Percentiles rank a stretch among this genome's conserved stretches.
Conservation (phyloP, 306 rosid species). For the Malus fusca region DNA sequence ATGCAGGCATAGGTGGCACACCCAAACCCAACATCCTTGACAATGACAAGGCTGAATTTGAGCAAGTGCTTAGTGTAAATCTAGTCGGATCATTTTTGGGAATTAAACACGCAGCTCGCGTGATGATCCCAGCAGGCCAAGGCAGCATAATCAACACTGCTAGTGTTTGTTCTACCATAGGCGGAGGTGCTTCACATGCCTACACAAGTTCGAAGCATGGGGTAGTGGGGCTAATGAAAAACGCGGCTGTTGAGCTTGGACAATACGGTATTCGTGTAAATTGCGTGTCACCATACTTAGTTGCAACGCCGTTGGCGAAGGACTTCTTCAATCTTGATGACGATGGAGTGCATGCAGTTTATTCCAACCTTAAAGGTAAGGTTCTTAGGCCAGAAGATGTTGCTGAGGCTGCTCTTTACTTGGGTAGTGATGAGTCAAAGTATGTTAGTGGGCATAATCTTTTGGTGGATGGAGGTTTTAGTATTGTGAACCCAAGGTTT, state of each 20-base stretch:
- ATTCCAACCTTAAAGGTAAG: conserved; percentile 25
- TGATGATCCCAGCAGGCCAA: conserved; percentile 22
- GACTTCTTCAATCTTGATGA: conserved; percentile 18
- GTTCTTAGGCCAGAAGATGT: conserved; percentile 21
- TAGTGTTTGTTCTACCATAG: conserved; percentile 14
- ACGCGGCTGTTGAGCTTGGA: conserved; percentile 44
- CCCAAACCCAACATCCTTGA: conserved; percentile 22
- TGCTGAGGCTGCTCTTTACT: conserved; percentile 45
- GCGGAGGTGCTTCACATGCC: conserved; percentile 30
- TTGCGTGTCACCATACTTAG: conserved; percentile 29
- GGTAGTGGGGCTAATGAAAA: conserved; percentile 29
- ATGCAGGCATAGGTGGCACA: conserved; percentile 17
- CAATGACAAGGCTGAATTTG: conserved; percentile 12
- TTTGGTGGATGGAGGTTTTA: conserved; percentile 44
- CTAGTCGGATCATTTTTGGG: conserved; percentile 33
- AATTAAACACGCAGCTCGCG: conserved; percentile 43
- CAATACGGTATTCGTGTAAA: conserved; percentile 41
- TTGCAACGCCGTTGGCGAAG: conserved; percentile 30
- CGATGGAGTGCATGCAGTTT: background rate
- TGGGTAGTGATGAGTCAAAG: conserved; percentile 46
- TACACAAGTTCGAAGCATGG: conserved; percentile 43
- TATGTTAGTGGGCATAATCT: conserved; percentile 47
- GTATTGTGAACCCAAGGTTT: conserved; percentile 1
- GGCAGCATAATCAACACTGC: conserved; percentile 37
- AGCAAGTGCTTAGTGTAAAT: conserved; percentile 31